These are phyloP conservation scores for Ophidiomyces ophidiicola DNA, from an alignment of 2,329 filamentous ascomycete species.

Conservation along the genomic window DNA sequence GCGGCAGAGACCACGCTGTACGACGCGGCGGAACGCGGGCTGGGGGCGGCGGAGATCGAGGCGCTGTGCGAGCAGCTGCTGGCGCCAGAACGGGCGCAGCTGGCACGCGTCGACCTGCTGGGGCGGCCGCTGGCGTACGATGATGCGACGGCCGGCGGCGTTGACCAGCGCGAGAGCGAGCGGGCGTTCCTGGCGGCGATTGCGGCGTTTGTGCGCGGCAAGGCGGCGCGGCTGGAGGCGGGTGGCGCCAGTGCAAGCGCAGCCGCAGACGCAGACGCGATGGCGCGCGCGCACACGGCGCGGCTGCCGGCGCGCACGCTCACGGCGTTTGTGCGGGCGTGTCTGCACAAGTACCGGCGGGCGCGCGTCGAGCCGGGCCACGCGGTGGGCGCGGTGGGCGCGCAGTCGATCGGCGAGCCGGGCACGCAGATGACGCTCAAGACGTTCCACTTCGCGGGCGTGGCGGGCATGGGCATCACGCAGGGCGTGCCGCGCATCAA, in stretches of 20 bases:
- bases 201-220: conserved; percentile 54
- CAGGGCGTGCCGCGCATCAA: conserved; percentile 99
- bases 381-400: conserved; percentile 88
- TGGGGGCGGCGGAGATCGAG: conserved; percentile 64
- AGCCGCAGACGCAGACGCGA: conserved; percentile 23
- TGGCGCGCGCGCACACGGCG: conserved; percentile 54
- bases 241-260: too few relatives aligned
- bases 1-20: conserved; percentile 67
- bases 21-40: conserved; percentile 59
- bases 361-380: conserved; percentile 90
- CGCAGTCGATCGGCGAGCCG: conserved; percentile 94
- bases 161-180: conserved; percentile 71
- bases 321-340: conserved; percentile 63
- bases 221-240: conserved; percentile 47
- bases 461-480: conserved; percentile 98
- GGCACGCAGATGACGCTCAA: conserved; percentile 99
- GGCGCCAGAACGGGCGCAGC: conserved; percentile 52
- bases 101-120: conserved; percentile 50
- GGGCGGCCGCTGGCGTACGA: conserved; percentile 54
- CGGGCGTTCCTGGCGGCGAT: conserved; percentile 72
- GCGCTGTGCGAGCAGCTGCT: conserved; percentile 57
- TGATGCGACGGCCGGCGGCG: conserved; percentile 53
- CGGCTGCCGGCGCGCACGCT: conserved; percentile 71
- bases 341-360: conserved; percentile 78
- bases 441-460: conserved; percentile 99